Base-by-base conservation (phyloP, 73 alveolate species). In the Blepharisma stoltei region DNA sequence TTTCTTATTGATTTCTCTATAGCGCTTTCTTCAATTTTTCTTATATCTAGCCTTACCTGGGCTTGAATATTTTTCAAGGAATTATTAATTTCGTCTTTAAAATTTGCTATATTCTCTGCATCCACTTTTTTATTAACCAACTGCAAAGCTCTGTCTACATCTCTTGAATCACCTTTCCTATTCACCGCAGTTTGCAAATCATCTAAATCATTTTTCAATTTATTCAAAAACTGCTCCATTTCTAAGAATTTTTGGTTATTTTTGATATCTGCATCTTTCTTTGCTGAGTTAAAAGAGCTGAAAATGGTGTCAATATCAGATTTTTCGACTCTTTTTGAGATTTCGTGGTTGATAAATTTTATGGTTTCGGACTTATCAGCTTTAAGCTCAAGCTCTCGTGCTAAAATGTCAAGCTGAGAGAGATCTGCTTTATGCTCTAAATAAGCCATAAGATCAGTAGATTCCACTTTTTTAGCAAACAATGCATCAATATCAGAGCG, bases 401-500 rank as follows among this genome's bases (percentile, higher is more conserved):
- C 76, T 27, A 83, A 21, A 8, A 38, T 25, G 1, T 83, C 85
- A 50, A 83, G 41, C 41, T 32, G 41, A 32, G 41, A 32, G 0
- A 32, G 41, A 32, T 32, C 41, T 81, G 88, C 18, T 88, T 70
- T 32, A 25, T 38, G 21, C 53, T 84, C 89, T 6, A 84, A 14
- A 37, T 66, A 48, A 27, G 83, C 37, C 11, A n/a, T 6, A 45
- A 82, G 47, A 55, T 90, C 93, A 37, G 71, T 71, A 69, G 83
- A 53, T 78, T 90, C 92, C 32, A 81, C 88, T 46, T 90, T 82
- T 18, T 81, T 80, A 55, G 71, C 90, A 37, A 85, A 68, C 11
- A 83, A 38, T 37, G 54, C 79, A 20, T 91, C 93, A 38, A 94
- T 81, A 48, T 94, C 98, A 80, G 71, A 85, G 75, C 89, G 78